Conservation (phyloP, 148 eudicot species). For the Heliosperma pusillum region DNA sequence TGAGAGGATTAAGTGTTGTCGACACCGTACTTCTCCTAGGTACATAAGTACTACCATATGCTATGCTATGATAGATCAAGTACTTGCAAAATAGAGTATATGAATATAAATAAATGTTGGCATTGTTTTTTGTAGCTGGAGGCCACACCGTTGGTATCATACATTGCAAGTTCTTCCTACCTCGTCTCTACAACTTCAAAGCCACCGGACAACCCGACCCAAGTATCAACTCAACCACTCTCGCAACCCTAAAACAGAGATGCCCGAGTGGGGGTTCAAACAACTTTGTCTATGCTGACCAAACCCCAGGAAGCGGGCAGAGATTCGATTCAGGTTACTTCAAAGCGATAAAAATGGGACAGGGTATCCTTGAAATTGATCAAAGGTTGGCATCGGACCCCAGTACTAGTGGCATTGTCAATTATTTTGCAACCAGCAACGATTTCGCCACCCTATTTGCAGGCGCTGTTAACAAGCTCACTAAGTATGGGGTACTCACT, state of each 20-base stretch:
- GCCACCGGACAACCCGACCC: slow-evolving; percentile 40
- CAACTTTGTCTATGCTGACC: slow-evolving; percentile 22
- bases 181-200: slow-evolving; percentile 42
- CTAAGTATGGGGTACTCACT: slow-evolving; percentile 14
- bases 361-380: slow-evolving; percentile 22
- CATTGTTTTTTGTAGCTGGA: slow-evolving; percentile 26
- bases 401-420: slow-evolving; percentile 10
- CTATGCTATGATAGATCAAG: no score
- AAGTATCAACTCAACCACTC: slow-evolving; percentile 27
- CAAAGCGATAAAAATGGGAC: slow-evolving; percentile 13
- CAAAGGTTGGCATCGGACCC: slow-evolving; percentile 20
- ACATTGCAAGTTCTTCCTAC: slow-evolving; percentile 29
- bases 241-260: slow-evolving; percentile 22
- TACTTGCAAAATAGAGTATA: background rate
- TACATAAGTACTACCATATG: background rate
- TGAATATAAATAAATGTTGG: background rate
- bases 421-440: slow-evolving; percentile 4
- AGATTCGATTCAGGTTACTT: slow-evolving; percentile 20
- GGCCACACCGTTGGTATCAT: slow-evolving; percentile 50
- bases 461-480: slow-evolving; percentile 22
- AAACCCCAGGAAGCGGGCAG: slow-evolving; percentile 22
- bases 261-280: slow-evolving; percentile 34
- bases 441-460: background rate
- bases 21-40: slow-evolving; percentile 23
- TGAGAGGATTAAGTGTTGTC: background rate